A percentile compares a stretch with the other conserved stretches of the same genome.
Evolutionary conservation across 129 eudicot species (phyloP).

Genomic region (Artemisia annua): DNA sequence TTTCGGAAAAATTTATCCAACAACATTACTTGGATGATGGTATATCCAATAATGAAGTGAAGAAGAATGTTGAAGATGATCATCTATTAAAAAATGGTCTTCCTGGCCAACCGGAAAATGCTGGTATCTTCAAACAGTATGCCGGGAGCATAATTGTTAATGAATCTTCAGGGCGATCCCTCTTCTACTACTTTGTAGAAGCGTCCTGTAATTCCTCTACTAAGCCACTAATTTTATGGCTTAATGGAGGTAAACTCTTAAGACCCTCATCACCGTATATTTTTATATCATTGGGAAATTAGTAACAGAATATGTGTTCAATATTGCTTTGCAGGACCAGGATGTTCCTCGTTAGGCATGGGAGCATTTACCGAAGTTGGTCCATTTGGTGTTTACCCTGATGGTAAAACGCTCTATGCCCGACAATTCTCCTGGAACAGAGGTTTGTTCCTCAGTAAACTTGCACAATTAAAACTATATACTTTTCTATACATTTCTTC

Average conservation of each 20-base stretch:
- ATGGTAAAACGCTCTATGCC: not conserved
- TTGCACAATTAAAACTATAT: too few species aligned
- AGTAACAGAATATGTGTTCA: not conserved
- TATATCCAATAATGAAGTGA: not conserved
- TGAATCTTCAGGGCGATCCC: not conserved
- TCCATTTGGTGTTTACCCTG: not conserved
- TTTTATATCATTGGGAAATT: not conserved
- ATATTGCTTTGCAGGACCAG: not conserved
- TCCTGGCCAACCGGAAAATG: not conserved
- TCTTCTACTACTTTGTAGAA: constrained; percentile 2
- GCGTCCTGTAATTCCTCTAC: not conserved
- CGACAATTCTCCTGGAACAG: not conserved
- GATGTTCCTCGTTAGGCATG: not conserved
- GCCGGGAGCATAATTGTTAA: not conserved
- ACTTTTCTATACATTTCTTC: too few species aligned
- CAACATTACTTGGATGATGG: too few species aligned
- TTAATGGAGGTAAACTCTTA: constrained; percentile 1
- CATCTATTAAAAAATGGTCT: not conserved
- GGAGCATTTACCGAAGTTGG: not conserved
- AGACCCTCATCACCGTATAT: not conserved
- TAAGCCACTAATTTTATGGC: not conserved
- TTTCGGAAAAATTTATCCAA: too few species aligned
- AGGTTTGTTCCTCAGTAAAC: not conserved
- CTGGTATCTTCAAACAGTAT: not conserved
- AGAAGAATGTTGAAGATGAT: not conserved